These are phyloP conservation scores for Neoarthrinium moseri DNA, from an alignment of 2,329 filamentous ascomycete genomes.

Conservation along the genomic window DNA sequence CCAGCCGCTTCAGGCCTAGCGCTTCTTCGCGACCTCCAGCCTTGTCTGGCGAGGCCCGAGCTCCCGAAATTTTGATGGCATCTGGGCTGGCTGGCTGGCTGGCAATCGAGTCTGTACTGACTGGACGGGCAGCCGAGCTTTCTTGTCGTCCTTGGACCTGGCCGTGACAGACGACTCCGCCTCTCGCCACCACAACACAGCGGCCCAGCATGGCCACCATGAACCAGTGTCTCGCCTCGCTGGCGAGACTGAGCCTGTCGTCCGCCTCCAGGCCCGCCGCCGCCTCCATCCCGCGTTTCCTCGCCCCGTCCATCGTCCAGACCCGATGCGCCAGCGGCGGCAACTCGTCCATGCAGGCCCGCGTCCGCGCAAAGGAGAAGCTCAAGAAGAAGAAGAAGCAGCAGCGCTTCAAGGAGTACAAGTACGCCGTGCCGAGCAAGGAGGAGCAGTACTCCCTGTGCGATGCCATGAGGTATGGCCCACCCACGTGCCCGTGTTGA, in stretches of 20 bases:
- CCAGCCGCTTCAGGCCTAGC: background rate
- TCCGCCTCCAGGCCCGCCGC: slow-evolving; percentile 37
- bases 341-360: slow-evolving; percentile 28
- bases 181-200: background rate
- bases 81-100: background rate
- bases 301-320: slow-evolving; percentile 45
- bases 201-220: slow-evolving; percentile 45
- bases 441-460: slow-evolving; percentile 77
- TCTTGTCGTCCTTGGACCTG: background rate
- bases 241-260: slow-evolving; percentile 49
- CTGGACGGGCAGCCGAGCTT: too few species aligned
- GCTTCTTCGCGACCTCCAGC: too few species aligned
- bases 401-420: slow-evolving; percentile 66
- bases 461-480: slow-evolving; percentile 82
- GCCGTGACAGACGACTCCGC: background rate
- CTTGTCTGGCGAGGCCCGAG: slow-evolving; percentile 33
- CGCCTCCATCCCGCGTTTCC: slow-evolving; percentile 45
- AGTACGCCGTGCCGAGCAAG: slow-evolving; percentile 60
- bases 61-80: slow-evolving; percentile 17
- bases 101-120: too few species aligned
- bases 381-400: slow-evolving; percentile 58
- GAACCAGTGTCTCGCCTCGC: slow-evolving; percentile 52
- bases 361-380: slow-evolving; percentile 49
- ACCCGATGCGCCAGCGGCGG: slow-evolving; percentile 39
- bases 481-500: too few species aligned